Conservation (phyloP, 352 stramenopile species). For the Phytophthora ramorum region DNA sequence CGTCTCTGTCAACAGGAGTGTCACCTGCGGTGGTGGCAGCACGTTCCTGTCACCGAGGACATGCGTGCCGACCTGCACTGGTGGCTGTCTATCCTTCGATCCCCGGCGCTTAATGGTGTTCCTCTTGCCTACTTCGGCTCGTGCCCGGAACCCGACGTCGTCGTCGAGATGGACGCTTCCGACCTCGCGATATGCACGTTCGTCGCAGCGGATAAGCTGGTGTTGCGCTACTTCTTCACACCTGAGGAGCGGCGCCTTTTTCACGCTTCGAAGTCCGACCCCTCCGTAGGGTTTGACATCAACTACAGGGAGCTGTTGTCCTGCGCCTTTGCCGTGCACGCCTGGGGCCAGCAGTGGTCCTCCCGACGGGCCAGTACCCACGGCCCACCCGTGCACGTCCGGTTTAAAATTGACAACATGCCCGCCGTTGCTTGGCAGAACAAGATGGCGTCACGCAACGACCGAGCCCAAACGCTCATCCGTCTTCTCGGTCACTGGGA, state of each 20-base stretch:
- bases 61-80: slow-evolving; percentile 23
- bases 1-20: slow-evolving; percentile 8
- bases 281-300: slow-evolving; percentile 32
- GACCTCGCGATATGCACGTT: slow-evolving; percentile 14
- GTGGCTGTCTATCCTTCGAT: slow-evolving; percentile 17
- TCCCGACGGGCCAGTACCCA: background rate
- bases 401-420: slow-evolving; percentile 32
- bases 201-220: background rate
- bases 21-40: background rate
- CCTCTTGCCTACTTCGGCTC: slow-evolving; percentile 5
- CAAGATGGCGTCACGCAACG: slow-evolving; percentile 15
- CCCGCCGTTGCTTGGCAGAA: slow-evolving; percentile 20
- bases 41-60: background rate
- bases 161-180: slow-evolving; percentile 26
- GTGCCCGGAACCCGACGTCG: background rate
- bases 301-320: slow-evolving; percentile 32
- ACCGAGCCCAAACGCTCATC: slow-evolving; percentile 6
- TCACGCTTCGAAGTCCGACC: too few species aligned
- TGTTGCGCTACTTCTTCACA: too few species aligned
- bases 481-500: slow-evolving; percentile 7
- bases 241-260: too few species aligned
- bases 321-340: slow-evolving; percentile 5
- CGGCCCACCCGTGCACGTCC: slow-evolving; percentile 11
- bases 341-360: background rate
- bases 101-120: slow-evolving; percentile 23